Evolutionary conservation across 495 filamentous ascomycete species (phyloP).

Genomic region (Tricharina praecox): DNA sequence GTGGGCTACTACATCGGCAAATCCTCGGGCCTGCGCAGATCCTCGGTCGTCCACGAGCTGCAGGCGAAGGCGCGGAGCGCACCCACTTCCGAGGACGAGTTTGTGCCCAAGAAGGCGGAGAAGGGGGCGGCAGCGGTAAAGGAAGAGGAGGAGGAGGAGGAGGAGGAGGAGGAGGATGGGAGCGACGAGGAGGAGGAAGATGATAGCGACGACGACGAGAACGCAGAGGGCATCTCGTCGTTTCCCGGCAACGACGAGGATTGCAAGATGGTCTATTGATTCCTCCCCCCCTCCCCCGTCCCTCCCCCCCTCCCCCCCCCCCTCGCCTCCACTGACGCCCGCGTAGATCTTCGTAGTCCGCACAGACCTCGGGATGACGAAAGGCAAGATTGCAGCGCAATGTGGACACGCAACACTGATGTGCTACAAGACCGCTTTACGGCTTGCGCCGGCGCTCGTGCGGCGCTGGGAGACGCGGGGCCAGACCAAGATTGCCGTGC

Average conservation of each 20-base stretch:
- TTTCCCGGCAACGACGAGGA: slow-evolving; percentile 46
- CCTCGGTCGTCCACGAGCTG: slow-evolving; percentile 7
- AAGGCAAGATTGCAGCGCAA: slow-evolving; percentile 98
- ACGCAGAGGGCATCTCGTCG: slow-evolving; percentile 12
- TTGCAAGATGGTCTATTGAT: slow-evolving; percentile 86
- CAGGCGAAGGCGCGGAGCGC: no score
- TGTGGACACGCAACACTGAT: slow-evolving; percentile 89
- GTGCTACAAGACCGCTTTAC: slow-evolving; percentile 70
- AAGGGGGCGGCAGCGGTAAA: no score
- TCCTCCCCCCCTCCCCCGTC: no score
- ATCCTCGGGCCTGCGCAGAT: slow-evolving; percentile 14
- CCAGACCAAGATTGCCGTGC: slow-evolving; percentile 83
- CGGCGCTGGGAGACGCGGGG: slow-evolving; percentile 67
- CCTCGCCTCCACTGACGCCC: background rate
- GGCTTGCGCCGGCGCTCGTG: slow-evolving; percentile 44
- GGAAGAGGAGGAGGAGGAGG: no score
- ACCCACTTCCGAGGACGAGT: slow-evolving; percentile 5
- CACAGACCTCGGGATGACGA: slow-evolving; percentile 90
- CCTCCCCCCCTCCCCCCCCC: background rate
- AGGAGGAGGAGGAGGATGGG: no score
- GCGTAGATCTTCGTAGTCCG: slow-evolving; percentile 50
- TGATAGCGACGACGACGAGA: slow-evolving; percentile 9
- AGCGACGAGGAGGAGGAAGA: no score
- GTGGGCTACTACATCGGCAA: slow-evolving; percentile 25
- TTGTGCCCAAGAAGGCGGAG: background rate